Evolutionary conservation across 352 stramenopile genomes (phyloP).

Genomic region (Phytophthora fragariaefolia): DNA sequence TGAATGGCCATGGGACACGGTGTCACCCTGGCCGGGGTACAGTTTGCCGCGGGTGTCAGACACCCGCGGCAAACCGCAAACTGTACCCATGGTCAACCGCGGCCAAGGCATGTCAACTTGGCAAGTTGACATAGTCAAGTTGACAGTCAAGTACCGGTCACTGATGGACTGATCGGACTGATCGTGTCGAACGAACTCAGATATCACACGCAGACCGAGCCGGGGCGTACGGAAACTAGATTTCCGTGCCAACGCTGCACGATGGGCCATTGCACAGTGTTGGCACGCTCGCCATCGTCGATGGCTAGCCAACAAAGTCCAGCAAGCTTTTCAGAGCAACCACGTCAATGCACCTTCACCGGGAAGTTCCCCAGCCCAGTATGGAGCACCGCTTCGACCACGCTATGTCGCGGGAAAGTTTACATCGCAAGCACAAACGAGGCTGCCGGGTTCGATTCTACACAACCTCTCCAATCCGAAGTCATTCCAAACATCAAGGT

Average conservation of each 20-base stretch:
- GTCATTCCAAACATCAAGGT: not conserved
- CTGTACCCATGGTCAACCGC: not conserved
- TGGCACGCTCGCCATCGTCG: too few species aligned
- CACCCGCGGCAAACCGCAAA: too few species aligned
- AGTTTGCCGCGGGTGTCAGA: too few species aligned
- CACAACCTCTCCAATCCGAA: not conserved
- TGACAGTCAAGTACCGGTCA: not conserved
- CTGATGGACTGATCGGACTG: conserved; percentile 1
- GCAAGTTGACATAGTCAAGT: too few species aligned
- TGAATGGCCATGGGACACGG: too few species aligned
- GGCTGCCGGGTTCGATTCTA: not conserved
- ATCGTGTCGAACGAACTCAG: not conserved
- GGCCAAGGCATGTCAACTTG: not conserved
- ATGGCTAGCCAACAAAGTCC: not conserved
- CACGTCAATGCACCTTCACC: not conserved
- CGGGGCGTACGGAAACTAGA: not conserved
- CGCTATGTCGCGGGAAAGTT: not conserved
- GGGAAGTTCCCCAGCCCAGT: too few species aligned
- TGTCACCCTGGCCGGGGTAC: too few species aligned
- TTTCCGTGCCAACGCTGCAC: not conserved
- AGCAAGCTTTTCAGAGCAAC: not conserved
- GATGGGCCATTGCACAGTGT: too few species aligned
- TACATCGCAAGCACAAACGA: not conserved
- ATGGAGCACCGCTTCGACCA: not conserved
- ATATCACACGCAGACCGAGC: not conserved